phyloP scores from a whole-genome alignment of 495 filamentous ascomycete species.

The Podospora tetraspora region DNA sequence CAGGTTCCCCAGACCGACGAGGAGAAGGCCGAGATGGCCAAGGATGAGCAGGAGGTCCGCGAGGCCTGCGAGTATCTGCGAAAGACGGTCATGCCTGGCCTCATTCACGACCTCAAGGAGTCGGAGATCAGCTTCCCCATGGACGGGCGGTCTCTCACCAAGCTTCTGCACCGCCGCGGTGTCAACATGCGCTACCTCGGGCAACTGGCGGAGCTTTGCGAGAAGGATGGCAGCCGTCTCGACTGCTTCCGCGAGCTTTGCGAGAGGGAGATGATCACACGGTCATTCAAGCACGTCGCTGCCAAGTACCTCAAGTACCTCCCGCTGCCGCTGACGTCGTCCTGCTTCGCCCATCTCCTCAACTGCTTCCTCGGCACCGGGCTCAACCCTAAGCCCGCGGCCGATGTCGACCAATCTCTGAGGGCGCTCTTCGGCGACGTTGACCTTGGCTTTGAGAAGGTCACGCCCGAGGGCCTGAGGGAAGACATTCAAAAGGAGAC shows the following conservation, averaged over 20 bases:
- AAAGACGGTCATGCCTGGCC: conserved; percentile 62
- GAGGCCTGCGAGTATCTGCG: conserved; percentile 75
- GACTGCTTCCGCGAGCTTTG: conserved; percentile 69
- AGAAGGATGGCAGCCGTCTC: conserved; percentile 57
- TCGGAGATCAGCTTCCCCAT: conserved; percentile 96
- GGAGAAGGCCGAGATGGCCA: conserved; percentile 76
- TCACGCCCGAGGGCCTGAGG: conserved; percentile 66
- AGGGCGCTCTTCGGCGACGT: conserved; percentile 70
- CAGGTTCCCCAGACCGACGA: conserved; percentile 85
- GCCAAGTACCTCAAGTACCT: conserved; percentile 73
- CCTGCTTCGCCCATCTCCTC: conserved; percentile 79
- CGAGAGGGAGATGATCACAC: conserved; percentile 86
- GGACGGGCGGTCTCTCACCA: conserved; percentile 87
- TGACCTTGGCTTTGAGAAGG: conserved; percentile 74
- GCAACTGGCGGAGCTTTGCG: conserved; percentile 64
- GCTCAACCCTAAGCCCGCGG: conserved; percentile 67
- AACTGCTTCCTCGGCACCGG: conserved; percentile 86
- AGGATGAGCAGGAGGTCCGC: conserved; percentile 86
- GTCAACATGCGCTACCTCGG: conserved; percentile 97
- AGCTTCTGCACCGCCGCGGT: conserved; percentile 91
- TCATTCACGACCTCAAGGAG: conserved; percentile 78
- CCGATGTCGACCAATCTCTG: conserved; percentile 70
- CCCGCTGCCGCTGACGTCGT: conserved; percentile 67
- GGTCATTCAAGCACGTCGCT: conserved; percentile 89
- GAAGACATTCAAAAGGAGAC: conserved; percentile 68